These are phyloP conservation scores for Tolypocladium tundrense DNA, from an alignment of 2,329 filamentous ascomycete genomes.

Conservation along the genomic window DNA sequence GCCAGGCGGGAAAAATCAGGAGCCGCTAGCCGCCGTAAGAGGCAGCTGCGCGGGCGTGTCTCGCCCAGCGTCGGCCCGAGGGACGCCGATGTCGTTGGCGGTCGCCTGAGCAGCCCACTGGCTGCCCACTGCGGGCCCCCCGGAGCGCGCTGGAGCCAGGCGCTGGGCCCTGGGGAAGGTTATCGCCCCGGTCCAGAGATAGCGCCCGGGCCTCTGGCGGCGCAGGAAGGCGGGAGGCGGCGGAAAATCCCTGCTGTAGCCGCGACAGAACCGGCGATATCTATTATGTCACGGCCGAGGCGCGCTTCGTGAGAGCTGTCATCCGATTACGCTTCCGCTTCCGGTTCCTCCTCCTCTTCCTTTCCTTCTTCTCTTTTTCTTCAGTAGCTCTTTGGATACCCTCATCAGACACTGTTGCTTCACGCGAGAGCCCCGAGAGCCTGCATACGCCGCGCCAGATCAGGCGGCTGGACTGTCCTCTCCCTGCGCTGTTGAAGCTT, in stretches of 20 bases:
- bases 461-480: background rate
- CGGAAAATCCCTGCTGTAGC: background rate
- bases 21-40: constrained; percentile 5
- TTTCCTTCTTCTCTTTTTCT: background rate
- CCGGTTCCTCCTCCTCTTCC: background rate
- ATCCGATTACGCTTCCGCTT: background rate
- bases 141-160: background rate
- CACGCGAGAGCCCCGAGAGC: background rate
- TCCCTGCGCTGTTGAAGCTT: background rate
- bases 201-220: background rate
- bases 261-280: background rate
- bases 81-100: constrained; percentile 9
- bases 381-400: background rate
- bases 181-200: background rate
- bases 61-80: constrained; percentile 10
- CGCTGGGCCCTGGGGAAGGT: background rate
- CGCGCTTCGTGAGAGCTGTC: background rate
- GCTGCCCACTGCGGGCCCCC: background rate
- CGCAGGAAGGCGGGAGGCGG: background rate
- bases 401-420: background rate
- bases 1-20: background rate
- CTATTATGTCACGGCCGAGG: background rate
- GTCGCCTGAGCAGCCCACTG: background rate
- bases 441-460: background rate
- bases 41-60: background rate